Base-by-base conservation (phyloP, 2,329 filamentous ascomycete species). In the Alternaria novae-zelandiae region DNA sequence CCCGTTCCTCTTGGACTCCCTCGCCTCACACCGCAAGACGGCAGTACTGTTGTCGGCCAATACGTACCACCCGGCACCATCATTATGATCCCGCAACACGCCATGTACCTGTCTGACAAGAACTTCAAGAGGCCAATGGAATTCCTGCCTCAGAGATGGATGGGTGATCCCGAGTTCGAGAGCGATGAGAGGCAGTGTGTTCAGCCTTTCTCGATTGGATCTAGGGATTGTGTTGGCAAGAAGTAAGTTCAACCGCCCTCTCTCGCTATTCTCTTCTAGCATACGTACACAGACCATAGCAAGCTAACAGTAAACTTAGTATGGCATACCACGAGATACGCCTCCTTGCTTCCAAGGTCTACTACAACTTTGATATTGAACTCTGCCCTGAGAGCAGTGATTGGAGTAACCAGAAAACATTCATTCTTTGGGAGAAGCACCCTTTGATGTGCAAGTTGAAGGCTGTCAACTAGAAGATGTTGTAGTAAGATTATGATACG, bases 151-250 rank as follows among this genome's bases (percentile, higher is more conserved):
- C 79, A 83, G 58, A 72, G 82, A 21, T 84, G 82, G 82, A 56
- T 81, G 4, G 72, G 70, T 0, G 66, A 69, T 41, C 49, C 61
- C 15, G 65, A 59, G 5, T 80, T 70, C 17, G 69, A 63, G 0
- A 63, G 66, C 13, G 77, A 80, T 36, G 68, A 78, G 23, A 74
- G 72, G 46, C 71, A 68, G 6, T 81, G 73, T n/a, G 61, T 83
- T 12, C 79, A 84, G 25, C 74, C 83, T 1, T 86, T 86, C 66
- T 81, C 78, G 1, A 73, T 80, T 30, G 84, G 84, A 0, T 75
- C 81, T 0, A 72, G 83, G 30, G 75, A 80, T 45, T 80, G 78
- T 51, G 43, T 80, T 20, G 78, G 78, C 4, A 79, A 78, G 65
- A 79, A 79, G 77, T 79, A 69, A 63, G 76, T 73, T 71, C n/a